phyloP scores from a whole-genome alignment of 2,329 filamentous ascomycete species.

The Penicillium sp. region DNA sequence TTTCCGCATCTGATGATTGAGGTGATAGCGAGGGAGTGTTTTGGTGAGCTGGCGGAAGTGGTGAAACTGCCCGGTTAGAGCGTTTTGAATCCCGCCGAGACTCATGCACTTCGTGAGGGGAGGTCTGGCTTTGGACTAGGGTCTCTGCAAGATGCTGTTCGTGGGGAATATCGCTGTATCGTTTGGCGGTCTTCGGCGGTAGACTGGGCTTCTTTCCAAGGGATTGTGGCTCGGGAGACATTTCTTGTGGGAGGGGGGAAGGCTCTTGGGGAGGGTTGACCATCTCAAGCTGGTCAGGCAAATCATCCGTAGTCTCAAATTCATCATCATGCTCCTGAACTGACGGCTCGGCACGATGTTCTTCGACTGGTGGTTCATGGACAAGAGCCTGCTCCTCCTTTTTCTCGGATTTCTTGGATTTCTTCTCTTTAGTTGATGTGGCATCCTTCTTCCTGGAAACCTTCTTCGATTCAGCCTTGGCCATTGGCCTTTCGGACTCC shows the following conservation, averaged over 20 bases:
- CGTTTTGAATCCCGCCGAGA: slow-evolving; percentile 8
- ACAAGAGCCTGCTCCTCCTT: slow-evolving; percentile 15
- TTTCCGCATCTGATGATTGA: slow-evolving; percentile 77
- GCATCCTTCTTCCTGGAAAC: slow-evolving; percentile 28
- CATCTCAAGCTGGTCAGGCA: slow-evolving; percentile 22
- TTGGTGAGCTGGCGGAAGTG: slow-evolving; percentile 34
- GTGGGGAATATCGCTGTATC: slow-evolving; percentile 38
- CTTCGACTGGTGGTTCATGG: slow-evolving; percentile 9
- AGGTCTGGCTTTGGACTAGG: slow-evolving; percentile 27
- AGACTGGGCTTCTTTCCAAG: slow-evolving; percentile 27
- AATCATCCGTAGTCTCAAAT: slow-evolving; percentile 18
- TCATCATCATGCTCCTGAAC: slow-evolving; percentile 13
- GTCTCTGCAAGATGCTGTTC: slow-evolving; percentile 35
- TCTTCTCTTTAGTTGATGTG: slow-evolving; percentile 14
- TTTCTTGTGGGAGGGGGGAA: slow-evolving; percentile 11
- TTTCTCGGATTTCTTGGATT: slow-evolving; percentile 33
- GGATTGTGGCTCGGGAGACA: slow-evolving; percentile 13
- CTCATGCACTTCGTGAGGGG: slow-evolving; percentile 11
- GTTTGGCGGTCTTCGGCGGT: slow-evolving; percentile 37
- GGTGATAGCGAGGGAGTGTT: slow-evolving; percentile 64
- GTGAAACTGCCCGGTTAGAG: slow-evolving; percentile 23
- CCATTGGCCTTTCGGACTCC: slow-evolving; percentile 28
- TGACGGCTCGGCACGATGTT: slow-evolving; percentile 4
- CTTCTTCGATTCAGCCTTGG: slow-evolving; percentile 26
- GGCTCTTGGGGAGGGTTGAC: slow-evolving; percentile 15